Evolutionary conservation across 2,329 filamentous ascomycete genomes (phyloP), one percentile per base, ranked within the genome.

Genomic region (Penicillium sp.): DNA sequence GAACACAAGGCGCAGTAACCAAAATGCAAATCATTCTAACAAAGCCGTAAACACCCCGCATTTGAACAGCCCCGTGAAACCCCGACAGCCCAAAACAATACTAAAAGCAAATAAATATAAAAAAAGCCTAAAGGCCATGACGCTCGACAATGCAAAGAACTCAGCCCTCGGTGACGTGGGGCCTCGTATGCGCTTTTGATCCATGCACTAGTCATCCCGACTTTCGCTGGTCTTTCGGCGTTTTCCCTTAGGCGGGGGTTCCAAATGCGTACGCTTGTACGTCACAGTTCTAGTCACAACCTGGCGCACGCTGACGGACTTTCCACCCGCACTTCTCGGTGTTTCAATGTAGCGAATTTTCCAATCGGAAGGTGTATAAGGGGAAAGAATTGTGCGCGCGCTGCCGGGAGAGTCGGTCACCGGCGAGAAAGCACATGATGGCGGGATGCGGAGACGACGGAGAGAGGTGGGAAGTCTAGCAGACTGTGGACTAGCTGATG

Each of bases 261-360:
- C 89, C 77, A 97, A 90, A 55, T 68, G 81, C 68, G 88, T 69
- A 46, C 79, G 75, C 64, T 90, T 96, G 74, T 95, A 96, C 33
- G 90, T 96, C 53, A 96, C 90, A 13, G 91, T 97, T 62, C 91
- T 84, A n/a, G 92, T 97, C 46, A 97, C 89, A 4, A 97, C 91
- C 71, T 97, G 91, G 48, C 90, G 81, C 52, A 97, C 91, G 67
- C 81, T 85, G 47, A 87, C 82, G 13, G 76, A 82, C 54, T 86
- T 83, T 50, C 86, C 79, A 62, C 43, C 49, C 26, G 85, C 85
- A 59, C 80, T 82, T 33, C 83, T 77, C n/a, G 81, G 74, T 46
- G 75, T 72, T 47, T 88, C 87, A 53, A 83, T 80, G 62, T 84
- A 86, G 45, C 84, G 75, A 5, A 85, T 75, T 52, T 89, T 87